Evolutionary conservation across 2,329 filamentous ascomycete genomes (phyloP).

Genomic region (Pezicula carpinea): DNA sequence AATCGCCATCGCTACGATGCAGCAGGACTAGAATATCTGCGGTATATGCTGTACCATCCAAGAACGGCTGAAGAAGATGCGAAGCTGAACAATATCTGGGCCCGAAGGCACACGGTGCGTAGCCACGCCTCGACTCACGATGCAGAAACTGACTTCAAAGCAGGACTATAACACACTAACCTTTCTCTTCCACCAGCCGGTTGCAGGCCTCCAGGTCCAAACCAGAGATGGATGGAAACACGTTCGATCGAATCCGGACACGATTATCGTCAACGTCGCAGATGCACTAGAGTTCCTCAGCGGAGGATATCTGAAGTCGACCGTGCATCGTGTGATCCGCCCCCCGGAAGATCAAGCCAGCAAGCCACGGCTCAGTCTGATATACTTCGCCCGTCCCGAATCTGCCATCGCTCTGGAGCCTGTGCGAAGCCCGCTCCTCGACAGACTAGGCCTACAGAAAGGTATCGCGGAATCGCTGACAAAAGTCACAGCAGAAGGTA

Average conservation of each 20-base stretch:
- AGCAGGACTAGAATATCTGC: slow-evolving; percentile 51
- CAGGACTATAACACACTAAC: slow-evolving; percentile 47
- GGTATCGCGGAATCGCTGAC: slow-evolving; percentile 25
- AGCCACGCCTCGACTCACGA: neutral
- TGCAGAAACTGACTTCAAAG: too few species aligned
- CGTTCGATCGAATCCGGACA: slow-evolving; percentile 41
- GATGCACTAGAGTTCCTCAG: slow-evolving; percentile 44
- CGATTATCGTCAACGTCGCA: slow-evolving; percentile 43
- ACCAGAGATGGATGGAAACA: slow-evolving; percentile 42
- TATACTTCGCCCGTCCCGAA: slow-evolving; percentile 34
- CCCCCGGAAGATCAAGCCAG: slow-evolving; percentile 26
- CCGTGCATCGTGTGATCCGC: slow-evolving; percentile 29
- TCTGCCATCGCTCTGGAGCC: neutral
- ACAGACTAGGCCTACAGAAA: neutral
- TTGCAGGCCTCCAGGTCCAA: slow-evolving; percentile 49
- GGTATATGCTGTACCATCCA: slow-evolving; percentile 52
- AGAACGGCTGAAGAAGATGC: neutral
- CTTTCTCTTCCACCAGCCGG: slow-evolving; percentile 51
- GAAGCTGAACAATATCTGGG: slow-evolving; percentile 42
- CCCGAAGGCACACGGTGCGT: slow-evolving; percentile 40
- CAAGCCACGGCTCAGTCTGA: slow-evolving; percentile 34
- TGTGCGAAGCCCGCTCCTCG: neutral
- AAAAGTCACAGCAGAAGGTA: slow-evolving; percentile 34
- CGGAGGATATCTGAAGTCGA: slow-evolving; percentile 37
- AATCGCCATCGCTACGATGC: slow-evolving; percentile 50